These are phyloP conservation scores for Exserohilum turcica DNA, from an alignment of 2,329 filamentous ascomycete species.

Conservation along the genomic window DNA sequence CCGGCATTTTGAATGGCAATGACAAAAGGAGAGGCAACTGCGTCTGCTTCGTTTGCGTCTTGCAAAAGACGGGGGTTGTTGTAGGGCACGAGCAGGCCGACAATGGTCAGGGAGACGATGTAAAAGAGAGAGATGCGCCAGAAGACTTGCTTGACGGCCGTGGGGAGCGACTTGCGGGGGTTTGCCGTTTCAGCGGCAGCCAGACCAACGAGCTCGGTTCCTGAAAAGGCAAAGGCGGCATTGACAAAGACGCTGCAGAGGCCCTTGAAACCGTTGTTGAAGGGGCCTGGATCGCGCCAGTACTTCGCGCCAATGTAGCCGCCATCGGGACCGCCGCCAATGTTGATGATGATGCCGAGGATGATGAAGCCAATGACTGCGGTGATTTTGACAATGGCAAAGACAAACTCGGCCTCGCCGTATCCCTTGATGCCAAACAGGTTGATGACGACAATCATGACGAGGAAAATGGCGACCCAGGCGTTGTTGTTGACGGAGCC, in stretches of 20 bases:
- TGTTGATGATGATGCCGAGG: constrained; percentile 83
- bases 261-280: constrained; percentile 83
- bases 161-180: constrained; percentile 82
- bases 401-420: constrained; percentile 87
- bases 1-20: constrained; percentile 87
- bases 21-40: constrained; percentile 85
- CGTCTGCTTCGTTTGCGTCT: constrained; percentile 63
- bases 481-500: constrained; percentile 57
- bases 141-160: constrained; percentile 92
- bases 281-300: constrained; percentile 82
- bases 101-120: constrained; percentile 77
- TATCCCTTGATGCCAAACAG: constrained; percentile 71
- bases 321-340: constrained; percentile 67
- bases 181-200: constrained; percentile 80
- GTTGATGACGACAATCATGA: constrained; percentile 79
- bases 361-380: constrained; percentile 90
- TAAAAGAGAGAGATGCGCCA: constrained; percentile 82
- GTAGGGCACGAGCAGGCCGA: constrained; percentile 82
- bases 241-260: constrained; percentile 78
- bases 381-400: constrained; percentile 82
- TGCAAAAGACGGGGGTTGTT: constrained; percentile 67
- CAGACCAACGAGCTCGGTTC: constrained; percentile 77
- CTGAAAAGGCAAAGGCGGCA: constrained; percentile 75
- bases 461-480: constrained; percentile 82
- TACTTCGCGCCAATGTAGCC: constrained; percentile 78